phyloP scores from a whole-genome alignment of 495 filamentous ascomycete species.

The Tricharina praecox region DNA sequence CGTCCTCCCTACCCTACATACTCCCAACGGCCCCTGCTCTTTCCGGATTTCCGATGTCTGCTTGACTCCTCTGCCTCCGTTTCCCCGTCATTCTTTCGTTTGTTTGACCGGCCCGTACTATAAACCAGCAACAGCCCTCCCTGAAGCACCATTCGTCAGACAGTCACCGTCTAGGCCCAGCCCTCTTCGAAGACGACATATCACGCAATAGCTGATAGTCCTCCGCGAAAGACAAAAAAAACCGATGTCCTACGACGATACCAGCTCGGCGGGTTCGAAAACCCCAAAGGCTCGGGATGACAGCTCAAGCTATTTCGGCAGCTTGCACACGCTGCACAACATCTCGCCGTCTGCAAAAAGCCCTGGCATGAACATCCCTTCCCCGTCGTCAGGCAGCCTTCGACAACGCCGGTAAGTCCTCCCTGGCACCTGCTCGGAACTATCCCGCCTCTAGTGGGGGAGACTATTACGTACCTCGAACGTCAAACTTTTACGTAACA shows the following conservation, averaged over 20 bases:
- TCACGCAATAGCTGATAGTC: constrained; percentile 13
- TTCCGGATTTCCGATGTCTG: constrained; percentile 6
- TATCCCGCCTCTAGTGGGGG: constrained; percentile 1
- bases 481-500: constrained; percentile 4
- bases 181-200: constrained; percentile 2
- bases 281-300: constrained; percentile 15
- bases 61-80: neutral
- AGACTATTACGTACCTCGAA: constrained; percentile 4
- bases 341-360: constrained; percentile 1
- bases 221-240: constrained; percentile 11
- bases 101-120: constrained; percentile 8
- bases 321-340: neutral
- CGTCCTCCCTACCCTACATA: constrained; percentile 8
- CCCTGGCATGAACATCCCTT: constrained; percentile 3
- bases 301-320: constrained; percentile 12
- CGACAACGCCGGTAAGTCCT: constrained; percentile 2
- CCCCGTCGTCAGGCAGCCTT: neutral
- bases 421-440: no score
- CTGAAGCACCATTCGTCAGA: neutral
- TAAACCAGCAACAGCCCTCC: no score
- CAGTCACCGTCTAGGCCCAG: neutral
- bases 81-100: neutral
- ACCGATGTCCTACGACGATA: constrained; percentile 19
- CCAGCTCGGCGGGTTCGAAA: constrained; percentile 17
- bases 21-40: constrained; percentile 2